These are phyloP conservation scores for Peribolospora kevripleyi DNA, from an alignment of 768 basidiomycete genomes.

Conservation along the genomic window DNA sequence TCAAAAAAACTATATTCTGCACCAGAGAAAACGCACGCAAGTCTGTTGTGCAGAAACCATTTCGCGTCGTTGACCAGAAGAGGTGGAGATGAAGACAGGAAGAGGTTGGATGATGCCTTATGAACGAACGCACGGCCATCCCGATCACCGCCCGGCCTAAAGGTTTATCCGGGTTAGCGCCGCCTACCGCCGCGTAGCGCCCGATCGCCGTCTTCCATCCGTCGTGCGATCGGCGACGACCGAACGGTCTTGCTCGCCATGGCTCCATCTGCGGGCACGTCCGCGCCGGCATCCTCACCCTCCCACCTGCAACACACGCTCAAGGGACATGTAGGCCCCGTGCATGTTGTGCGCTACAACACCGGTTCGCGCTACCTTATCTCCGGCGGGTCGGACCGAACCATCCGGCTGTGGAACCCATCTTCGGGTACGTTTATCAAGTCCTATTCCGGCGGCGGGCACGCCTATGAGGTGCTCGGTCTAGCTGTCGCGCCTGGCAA, in stretches of 20 bases:
- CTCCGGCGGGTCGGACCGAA: conserved; percentile 80
- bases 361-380: conserved; percentile 70
- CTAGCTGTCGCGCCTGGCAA: conserved; percentile 37
- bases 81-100: too few relatives aligned
- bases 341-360: conserved; percentile 77
- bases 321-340: conserved; percentile 32
- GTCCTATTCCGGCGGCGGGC: conserved; percentile 40
- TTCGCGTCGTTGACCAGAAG: too few relatives aligned
- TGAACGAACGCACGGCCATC: too few relatives aligned
- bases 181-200: too few relatives aligned
- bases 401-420: conserved; percentile 78
- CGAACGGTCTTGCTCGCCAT: background rate
- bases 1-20: too few relatives aligned
- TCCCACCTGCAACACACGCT: conserved; percentile 10
- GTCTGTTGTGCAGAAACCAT: too few relatives aligned
- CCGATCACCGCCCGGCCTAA: too few relatives aligned
- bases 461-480: conserved; percentile 86
- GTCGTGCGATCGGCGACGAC: too few relatives aligned
- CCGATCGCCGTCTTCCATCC: too few relatives aligned
- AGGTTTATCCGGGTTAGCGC: too few relatives aligned
- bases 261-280: background rate
- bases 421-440: conserved; percentile 70
- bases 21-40: too few relatives aligned
- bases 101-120: too few relatives aligned
- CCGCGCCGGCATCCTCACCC: background rate